These are phyloP conservation scores for Aspergillus homomorphus DNA, from an alignment of 495 filamentous ascomycete species.

Conservation along the genomic window DNA sequence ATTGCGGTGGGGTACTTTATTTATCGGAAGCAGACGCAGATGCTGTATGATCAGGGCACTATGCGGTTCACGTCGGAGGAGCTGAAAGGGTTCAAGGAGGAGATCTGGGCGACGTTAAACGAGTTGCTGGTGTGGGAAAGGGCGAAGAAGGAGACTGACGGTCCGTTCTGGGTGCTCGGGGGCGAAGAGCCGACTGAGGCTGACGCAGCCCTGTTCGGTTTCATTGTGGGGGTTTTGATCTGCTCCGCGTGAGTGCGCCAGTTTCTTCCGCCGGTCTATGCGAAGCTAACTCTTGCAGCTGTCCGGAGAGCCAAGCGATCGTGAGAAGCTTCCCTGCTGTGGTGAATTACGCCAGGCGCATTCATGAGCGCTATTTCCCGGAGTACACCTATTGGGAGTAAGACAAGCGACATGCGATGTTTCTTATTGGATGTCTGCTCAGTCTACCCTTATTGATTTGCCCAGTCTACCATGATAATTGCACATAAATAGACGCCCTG, in stretches of 20 bases:
- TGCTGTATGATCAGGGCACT: conserved; percentile 55
- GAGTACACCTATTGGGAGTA: conserved; percentile 47
- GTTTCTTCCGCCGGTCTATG: background rate
- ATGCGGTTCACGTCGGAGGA: conserved; percentile 49
- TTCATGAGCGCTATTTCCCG: conserved; percentile 57
- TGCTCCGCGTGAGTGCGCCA: conserved; percentile 50
- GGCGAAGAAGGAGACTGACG: conserved; percentile 7
- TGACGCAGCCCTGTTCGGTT: conserved; percentile 56
- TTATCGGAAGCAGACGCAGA: conserved; percentile 41
- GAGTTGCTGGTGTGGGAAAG: conserved; percentile 30
- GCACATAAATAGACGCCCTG: too few relatives aligned
- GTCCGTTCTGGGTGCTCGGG: conserved; percentile 57
- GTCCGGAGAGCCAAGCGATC: conserved; percentile 41
- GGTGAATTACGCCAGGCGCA: conserved; percentile 54
- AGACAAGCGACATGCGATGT: too few relatives aligned
- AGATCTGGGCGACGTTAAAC: conserved; percentile 54
- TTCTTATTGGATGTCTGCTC: too few relatives aligned
- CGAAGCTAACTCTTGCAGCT: conserved; percentile 25
- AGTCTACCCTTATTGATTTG: too few relatives aligned
- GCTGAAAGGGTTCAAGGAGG: conserved; percentile 36
- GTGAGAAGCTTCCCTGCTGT: conserved; percentile 47
- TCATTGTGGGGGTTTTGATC: conserved; percentile 48
- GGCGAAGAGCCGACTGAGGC: conserved; percentile 53
- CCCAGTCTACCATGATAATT: too few relatives aligned
- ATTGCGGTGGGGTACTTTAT: conserved; percentile 50